Base-by-base conservation (phyloP, 2,329 filamentous ascomycete genomes). In the Colletotrichum trifolii region DNA sequence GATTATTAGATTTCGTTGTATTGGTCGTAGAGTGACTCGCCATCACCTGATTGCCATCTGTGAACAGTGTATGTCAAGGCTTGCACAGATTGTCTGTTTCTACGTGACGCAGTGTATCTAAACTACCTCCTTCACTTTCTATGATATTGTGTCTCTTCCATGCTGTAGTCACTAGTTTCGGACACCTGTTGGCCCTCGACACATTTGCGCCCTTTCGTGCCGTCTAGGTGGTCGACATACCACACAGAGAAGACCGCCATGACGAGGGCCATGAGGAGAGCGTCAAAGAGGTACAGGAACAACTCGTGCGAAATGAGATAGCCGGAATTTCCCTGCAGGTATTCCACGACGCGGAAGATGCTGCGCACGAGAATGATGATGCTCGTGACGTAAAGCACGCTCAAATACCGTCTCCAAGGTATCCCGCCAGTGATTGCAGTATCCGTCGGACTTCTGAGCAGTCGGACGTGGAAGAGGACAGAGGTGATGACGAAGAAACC, bases 401-500 rank as follows among this genome's bases (percentile, higher is more conserved):
- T 58, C 3, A 80, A 71, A 15, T 76, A 67, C 6, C 70, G 58
- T 15, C 67, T 69, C 76, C 76, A 78, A 0, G 70, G 69, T 1
- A 73, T 50, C 5, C 10, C 36, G 6, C 40, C 35, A 1, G 54
- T 38, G 0, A 36, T 6, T 1, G 35, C 60, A 46, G 17, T 74
- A 1, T 15, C 8, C 0, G 72, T 77, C 1, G 69, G 70, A 2
- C 12, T 36, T 5, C 5, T 33, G 7, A 10, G 6, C 2, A 74
- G n/a, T 2, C 72, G 69, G 8, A 52, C 55, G 61, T 87, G 81
- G 70, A 86, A 85, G 0, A 82, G 66, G 0, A 78, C 60, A 0
- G 83, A 77, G 0, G 80, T 77, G 3, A 81, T 46, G 12, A 86
- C 73, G 69, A 89, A 89, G 47, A 87, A 75, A 4, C 77, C 76